Base-by-base conservation (phyloP, 176 grass and related monocot genomes). In the Stipa capillata region DNA sequence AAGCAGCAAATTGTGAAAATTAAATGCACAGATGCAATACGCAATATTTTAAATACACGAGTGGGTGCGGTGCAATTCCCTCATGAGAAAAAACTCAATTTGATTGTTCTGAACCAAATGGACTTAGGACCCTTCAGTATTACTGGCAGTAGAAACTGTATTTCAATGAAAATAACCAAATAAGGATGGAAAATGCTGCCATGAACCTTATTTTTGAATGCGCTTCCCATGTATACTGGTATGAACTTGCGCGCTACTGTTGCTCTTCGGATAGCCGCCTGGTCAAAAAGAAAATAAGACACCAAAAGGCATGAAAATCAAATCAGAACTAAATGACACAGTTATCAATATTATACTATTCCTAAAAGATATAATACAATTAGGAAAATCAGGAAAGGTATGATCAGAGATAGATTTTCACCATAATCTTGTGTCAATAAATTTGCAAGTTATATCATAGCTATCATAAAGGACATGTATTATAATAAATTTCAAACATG, bases 161-260 rank as follows among this genome's bases (percentile, higher is more conserved):
- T 15, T 21, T 17, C 56, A 68, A 65, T 24, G 12, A 72, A 49
- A 48, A 82, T 32, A 62, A 43, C 36, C 8, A 53, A 17, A 59
- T 4, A 74, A 79, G 51, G 8, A 62, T 2, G 16, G 37, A 53
- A 53, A 79, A 54, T 75, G 50, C 61, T 62, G 16, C 36, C 21
- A 88, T 10, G 3, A 14, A 98, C 96, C 96, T 98, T 98, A 92
- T 98, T 98, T 85, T 94, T 98, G 83, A 98, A 98, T 81, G 96
- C 96, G 68, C 96, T 98, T 68, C 96, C 96, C 96, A 98, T 98
- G 84, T 74, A 98, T 25, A 98, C 90, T 41, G 96, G 96, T 70
- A 98, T 85, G 69, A 98, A 98, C 84, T 98, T 94, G 47, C 85
- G 90, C 7, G 96, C 79, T 50, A 90, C 78, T 47, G 96, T 98